Evolutionary conservation across 2,329 filamentous ascomycete species (phyloP).

Genomic region (Fusarium nurragi): DNA sequence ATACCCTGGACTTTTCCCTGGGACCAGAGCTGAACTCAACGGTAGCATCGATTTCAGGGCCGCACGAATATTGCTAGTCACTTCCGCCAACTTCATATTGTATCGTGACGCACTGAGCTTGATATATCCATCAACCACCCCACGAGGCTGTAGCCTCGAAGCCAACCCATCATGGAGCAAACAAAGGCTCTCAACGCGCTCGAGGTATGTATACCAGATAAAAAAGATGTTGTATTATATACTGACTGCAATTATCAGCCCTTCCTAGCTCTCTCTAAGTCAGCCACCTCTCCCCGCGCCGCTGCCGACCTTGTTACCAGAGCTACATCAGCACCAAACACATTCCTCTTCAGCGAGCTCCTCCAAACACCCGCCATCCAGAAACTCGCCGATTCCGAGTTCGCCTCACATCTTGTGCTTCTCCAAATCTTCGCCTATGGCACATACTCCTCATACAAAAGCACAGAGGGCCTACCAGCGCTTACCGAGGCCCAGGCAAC

Average conservation of each 20-base stretch:
- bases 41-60: background rate
- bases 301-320: conserved; percentile 86
- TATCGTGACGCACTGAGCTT: conserved; percentile 11
- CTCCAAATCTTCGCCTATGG: conserved; percentile 94
- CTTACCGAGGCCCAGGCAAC: conserved; percentile 77
- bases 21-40: background rate
- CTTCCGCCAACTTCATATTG: background rate
- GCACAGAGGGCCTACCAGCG: conserved; percentile 66
- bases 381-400: conserved; percentile 71
- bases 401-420: conserved; percentile 71
- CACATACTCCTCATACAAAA: conserved; percentile 79
- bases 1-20: background rate
- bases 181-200: conserved; percentile 71
- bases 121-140: conserved; percentile 9
- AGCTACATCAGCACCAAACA: conserved; percentile 88
- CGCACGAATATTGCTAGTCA: background rate
- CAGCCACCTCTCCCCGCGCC: conserved; percentile 83
- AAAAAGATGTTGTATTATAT: too few species aligned
- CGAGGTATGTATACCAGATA: conserved; percentile 57
- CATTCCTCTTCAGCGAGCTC: conserved; percentile 95
- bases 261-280: conserved; percentile 89
- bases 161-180: conserved; percentile 71
- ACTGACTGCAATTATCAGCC: conserved; percentile 64
- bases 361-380: conserved; percentile 83
- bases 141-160: conserved; percentile 41